Conservation (phyloP, 2,329 filamentous ascomycete genomes). For the Apiospora hydei region DNA sequence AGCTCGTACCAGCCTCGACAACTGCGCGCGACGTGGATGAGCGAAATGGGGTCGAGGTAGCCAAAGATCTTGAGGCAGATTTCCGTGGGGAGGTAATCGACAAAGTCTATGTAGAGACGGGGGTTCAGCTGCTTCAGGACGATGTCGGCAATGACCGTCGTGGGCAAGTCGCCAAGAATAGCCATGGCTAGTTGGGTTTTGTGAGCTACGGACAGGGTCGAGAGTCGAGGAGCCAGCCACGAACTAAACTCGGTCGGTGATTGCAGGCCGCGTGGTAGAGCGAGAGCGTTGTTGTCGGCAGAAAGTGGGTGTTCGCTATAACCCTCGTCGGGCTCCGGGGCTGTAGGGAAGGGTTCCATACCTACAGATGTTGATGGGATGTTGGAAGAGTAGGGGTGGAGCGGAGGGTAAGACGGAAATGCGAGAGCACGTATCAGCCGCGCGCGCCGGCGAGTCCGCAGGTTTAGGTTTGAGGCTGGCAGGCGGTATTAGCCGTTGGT, state of each 20-base stretch:
- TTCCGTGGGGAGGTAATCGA: constrained; percentile 84
- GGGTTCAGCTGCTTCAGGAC: constrained; percentile 78
- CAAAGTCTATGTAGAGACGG: constrained; percentile 91
- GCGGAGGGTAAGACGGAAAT: constrained; percentile 6
- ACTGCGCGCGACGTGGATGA: constrained; percentile 79
- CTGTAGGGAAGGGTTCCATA: constrained; percentile 59
- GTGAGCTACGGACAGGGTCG: constrained; percentile 55
- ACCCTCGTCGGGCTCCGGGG: constrained; percentile 77
- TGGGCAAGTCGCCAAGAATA: constrained; percentile 79
- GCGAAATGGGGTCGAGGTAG: constrained; percentile 81
- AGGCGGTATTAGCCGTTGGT: constrained; percentile 8
- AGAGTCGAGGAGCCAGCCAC: constrained; percentile 59
- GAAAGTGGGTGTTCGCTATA: constrained; percentile 80
- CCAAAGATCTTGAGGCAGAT: constrained; percentile 89
- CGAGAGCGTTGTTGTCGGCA: constrained; percentile 45
- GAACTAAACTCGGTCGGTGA: constrained; percentile 54
- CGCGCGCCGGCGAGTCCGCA: constrained; percentile 9
- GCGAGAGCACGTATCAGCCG: constrained; percentile 15
- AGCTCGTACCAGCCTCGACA: constrained; percentile 84
- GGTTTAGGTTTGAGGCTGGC: constrained; percentile 19
- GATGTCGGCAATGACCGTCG: constrained; percentile 79
- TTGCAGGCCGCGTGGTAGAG: constrained; percentile 43
- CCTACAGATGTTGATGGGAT: constrained; percentile 6
- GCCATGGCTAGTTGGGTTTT: constrained; percentile 76
- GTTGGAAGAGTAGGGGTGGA: neutral